Evolutionary conservation across 116 monocot genomes (phyloP), one percentile per base, ranked within the genome.

Genomic region (Papilionanthe hybrid): DNA sequence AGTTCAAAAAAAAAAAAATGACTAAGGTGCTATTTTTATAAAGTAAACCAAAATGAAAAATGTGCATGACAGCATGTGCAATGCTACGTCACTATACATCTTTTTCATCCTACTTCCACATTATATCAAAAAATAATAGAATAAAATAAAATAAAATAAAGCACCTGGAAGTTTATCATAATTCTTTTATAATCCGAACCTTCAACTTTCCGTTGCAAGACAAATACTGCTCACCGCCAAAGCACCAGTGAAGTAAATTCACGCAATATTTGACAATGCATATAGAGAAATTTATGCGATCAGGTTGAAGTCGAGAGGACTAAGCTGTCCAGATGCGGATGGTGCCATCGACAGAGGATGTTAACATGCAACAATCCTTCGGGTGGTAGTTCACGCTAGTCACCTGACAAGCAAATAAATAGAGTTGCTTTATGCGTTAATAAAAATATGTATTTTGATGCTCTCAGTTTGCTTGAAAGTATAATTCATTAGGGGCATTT

Each of bases 331-430:
- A 97, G 37, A 94, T 83, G 20, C 92, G 85, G 42, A 97, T 72
- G 0, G 94, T 97, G 77, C 97, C 92, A 82, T 94, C 97, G 0
- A 97, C 92, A 28, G 94, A 97, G 23, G 94, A 94, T 42, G 94
- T 97, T 43, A 97, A 1, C 97, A 94, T 94, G 75, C 92, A 97
- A 47, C 83, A 75, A 27, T 94, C 92, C 73, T 94, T 94, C 10
- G 97, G 94, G 75, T 97, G 97, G 67, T 94, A 94, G 80, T 85
- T 92, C 77, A 97, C 94, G 76, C 97, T 97, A 0, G 94, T 97
- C 78, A 97, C 97, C 97, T 97, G 72, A 18, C 60, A 72, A 79
- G 20, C 79, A 55, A 15, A 79, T 69, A 63, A 37, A 7, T 1
- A 18, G 15, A 72, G 42, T n/a, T 57, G 20, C 20, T 57, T 57